Evolutionary conservation across 306 rosid genomes (phyloP), one percentile per base, ranked within the genome.

Genomic region (Trifolium repens): DNA sequence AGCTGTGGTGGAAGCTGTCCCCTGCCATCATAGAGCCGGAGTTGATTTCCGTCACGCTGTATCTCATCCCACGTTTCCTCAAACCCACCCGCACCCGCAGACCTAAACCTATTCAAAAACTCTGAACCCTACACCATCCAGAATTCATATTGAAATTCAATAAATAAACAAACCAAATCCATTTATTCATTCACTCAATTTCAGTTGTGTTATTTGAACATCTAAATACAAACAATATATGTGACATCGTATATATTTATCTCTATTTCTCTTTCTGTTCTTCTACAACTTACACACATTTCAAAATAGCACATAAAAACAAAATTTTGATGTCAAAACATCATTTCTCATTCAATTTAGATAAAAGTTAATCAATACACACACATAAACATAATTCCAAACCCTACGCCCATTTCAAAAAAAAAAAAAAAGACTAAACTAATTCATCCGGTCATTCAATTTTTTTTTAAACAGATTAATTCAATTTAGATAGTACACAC

Each of bases 11-110:
- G 64, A 59, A 27, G 57, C 7, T 80, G 53, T 5, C 71, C 84
- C 16, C 77, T 73, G 35, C 78, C 88, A 46, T 79, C 88, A 72
- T 79, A 81, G 37, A 80, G 30, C 39, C 42, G 71, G 74, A 40
- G 72, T 76, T 32, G 77, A 74, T 59, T 60, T 34, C 81, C 82
- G 17, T 73, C 85, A 34, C 60, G 85, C 66, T 87, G 98, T 60
- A 88, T 71, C 83, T 96, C 97, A 76, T 89, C 75, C 99, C 98
- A 96, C 1, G 98, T 94, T 52, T 88, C 90, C 24, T 89, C 91
- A 66, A 96, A 76, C 63, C 85, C 88, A 47, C 71, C 77, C 35
- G 77, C 78, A 34, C 85, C 90, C 0, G 83, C 91, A 26, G 93
- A 75, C 77, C 90, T 91, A 75, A 89, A 96, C 69, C 88, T 79